phyloP scores from a whole-genome alignment of 805 yeast genomes.

The Starmera quercuum region DNA sequence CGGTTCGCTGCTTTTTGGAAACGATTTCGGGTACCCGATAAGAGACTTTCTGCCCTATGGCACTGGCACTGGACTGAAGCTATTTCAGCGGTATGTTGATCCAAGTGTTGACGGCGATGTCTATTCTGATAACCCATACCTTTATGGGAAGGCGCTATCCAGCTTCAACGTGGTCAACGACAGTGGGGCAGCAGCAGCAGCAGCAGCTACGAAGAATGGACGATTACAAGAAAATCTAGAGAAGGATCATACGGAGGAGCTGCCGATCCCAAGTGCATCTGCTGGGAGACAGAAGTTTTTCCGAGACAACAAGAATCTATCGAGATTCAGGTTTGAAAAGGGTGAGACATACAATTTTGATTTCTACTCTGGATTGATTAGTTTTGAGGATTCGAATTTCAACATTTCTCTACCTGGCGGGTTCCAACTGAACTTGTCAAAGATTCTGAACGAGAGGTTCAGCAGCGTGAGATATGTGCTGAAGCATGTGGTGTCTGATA shows the following conservation, averaged over 20 bases:
- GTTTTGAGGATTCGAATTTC: constrained; percentile 41
- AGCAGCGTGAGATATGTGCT: constrained; percentile 39
- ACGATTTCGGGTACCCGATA: constrained; percentile 57
- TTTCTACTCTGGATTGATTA: constrained; percentile 48
- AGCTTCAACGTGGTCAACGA: constrained; percentile 43
- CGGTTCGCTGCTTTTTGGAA: constrained; percentile 54
- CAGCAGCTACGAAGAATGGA: constrained; percentile 7
- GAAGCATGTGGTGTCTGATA: constrained; percentile 15
- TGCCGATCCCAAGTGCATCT: constrained; percentile 26
- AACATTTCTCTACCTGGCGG: constrained; percentile 48
- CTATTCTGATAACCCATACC: constrained; percentile 50
- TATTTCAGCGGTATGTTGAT: constrained; percentile 52
- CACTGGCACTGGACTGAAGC: constrained; percentile 42
- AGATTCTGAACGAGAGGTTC: constrained; percentile 35
- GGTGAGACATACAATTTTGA: constrained; percentile 36
- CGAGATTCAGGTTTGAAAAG: constrained; percentile 31
- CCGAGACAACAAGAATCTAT: constrained; percentile 29
- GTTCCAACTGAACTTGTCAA: constrained; percentile 34
- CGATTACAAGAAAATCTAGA: constrained; percentile 16
- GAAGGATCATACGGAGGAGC: constrained; percentile 12
- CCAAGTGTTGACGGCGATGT: constrained; percentile 61
- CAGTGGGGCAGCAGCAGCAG: constrained; percentile 6
- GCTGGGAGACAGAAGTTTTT: constrained; percentile 37
- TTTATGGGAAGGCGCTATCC: constrained; percentile 55
- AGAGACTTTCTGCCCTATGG: constrained; percentile 51